These are phyloP conservation scores for Lagerstroemia speciosa DNA, from an alignment of 345 rosid genomes.

Conservation along the genomic window DNA sequence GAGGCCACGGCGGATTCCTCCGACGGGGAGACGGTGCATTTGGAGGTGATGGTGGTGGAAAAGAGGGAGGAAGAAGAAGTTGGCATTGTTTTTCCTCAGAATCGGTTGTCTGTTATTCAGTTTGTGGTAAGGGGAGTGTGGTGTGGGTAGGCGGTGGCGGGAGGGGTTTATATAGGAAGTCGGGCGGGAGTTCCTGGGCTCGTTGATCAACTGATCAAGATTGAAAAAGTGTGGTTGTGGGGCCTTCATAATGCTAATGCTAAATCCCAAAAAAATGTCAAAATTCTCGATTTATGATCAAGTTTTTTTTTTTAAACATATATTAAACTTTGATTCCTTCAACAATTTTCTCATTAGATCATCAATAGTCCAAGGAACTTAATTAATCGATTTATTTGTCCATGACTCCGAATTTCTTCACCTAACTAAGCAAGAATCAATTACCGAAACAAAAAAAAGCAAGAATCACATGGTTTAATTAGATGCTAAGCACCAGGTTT, in stretches of 20 bases:
- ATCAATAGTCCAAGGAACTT: too few relatives aligned
- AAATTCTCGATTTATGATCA: too few relatives aligned
- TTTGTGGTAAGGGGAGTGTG: not conserved
- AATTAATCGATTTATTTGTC: too few relatives aligned
- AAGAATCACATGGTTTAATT: too few relatives aligned
- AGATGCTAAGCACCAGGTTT: too few relatives aligned
- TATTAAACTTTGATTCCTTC: too few relatives aligned
- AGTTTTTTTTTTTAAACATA: too few relatives aligned
- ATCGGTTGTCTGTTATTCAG: not conserved
- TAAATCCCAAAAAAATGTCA: not conserved
- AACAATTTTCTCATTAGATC: too few relatives aligned
- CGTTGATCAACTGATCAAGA: not conserved
- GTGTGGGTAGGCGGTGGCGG: not conserved
- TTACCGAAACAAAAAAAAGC: too few relatives aligned
- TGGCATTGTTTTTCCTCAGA: slow-evolving; percentile 35
- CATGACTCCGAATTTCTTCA: too few relatives aligned
- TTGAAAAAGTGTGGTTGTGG: not conserved
- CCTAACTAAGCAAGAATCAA: too few relatives aligned
- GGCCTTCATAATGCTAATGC: too few relatives aligned
- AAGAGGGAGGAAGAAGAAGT: slow-evolving; percentile 8
- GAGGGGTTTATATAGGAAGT: not conserved
- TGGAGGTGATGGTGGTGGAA: slow-evolving; percentile 34
- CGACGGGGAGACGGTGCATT: slow-evolving; percentile 48
- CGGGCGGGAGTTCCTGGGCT: not conserved
- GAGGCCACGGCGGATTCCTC: slow-evolving; percentile 26